Evolutionary conservation across 2,329 filamentous ascomycete genomes (phyloP), one percentile per base, ranked within the genome.

Genomic region (Monilinia polystroma): DNA sequence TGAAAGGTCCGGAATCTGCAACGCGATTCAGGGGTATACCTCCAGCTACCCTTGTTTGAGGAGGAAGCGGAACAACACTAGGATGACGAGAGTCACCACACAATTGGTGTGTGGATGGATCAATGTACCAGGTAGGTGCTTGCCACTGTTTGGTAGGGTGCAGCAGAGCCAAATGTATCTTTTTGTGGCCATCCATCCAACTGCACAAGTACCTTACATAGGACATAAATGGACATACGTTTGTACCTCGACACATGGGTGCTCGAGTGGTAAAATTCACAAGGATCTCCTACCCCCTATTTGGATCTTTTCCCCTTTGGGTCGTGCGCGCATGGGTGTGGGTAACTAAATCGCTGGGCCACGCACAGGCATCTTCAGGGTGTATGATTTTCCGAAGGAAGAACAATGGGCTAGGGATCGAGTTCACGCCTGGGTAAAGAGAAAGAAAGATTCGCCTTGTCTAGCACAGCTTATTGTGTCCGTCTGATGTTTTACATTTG

Each of bases 31-130:
- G 68, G 68, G 68, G 67, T 62, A 53, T 43, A 56, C 41, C 41
- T 41, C 3, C 38, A 29, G 29, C 38, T 16, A 43, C 47, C 64
- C 66, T 64, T 70, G 66, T 45, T 64, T 66, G 68, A 66, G 51
- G 45, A 64, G 62, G 62, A 51, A 54, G 32, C 43, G 51, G 45
- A 53, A 56, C 23, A 35, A 35, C 32, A 26, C 69, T 29, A 57
- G 70, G 70, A 67, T 69, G 41, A 43, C 67, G 63, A 68, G 67
- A 65, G 67, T 64, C 66, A 64, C 67, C 49, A 63, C 63, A 57
- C 29, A 58, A 45, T 57, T 45, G 64, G 60, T 63, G 59, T 63
- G 41, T 64, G 66, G 41, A 63, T 53, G 47, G 56, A 52, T 68
- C 68, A 64, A 60, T 20, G 60, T 51, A 52, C 49, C 59, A 43